Base-by-base conservation (phyloP, 257 asterid genomes). In the Capsicum baccatum region DNA sequence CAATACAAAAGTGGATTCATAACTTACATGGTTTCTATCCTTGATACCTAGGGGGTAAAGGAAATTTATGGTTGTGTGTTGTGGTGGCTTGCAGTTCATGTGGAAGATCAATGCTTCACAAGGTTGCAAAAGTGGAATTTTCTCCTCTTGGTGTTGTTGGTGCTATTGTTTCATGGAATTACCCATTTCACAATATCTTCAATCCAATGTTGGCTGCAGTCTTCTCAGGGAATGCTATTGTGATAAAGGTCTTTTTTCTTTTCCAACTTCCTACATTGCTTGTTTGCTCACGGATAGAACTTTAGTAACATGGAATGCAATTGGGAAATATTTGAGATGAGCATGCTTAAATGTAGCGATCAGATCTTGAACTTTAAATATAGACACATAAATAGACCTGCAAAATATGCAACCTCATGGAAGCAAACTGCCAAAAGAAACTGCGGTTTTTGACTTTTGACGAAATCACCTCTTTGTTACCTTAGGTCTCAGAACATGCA, bases 191-290 rank as follows among this genome's bases (percentile, higher is more conserved):
- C 91, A 97, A 95, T 92, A 97, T 97, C 84, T 93, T 97, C 86
- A 97, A 97, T 91, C 99, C 99, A 73, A 97, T 95, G 98, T 87
- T 97, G 90, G 99, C 99, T 9, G 98, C 99, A 67, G 94, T 97
- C 59, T 95, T 97, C 94, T 92, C 99, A 55, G 99, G 99, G 84
- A 95, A 97, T 62, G 83, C 98, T 92, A 94, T 97, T 87, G 98
- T 95, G 91, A 91, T 97, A 81, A 97, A 97, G 99, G 99, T 95
- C 85, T 0, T 68, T 66, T 14, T 83, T 59, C 47, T 69, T 83
- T 83, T 69, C 58, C 44, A 67, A 70, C 1, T 78, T 33, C 48
- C 64, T 76, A 26, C 26, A 54, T 14, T 78, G 48, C 82, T n/a
- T 78, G 64, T 78, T 78, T 78, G 33, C 64, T 78, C 82, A 78